A percentile compares a stretch with the other conserved stretches of the same genome.
These are phyloP conservation scores for Ampelocalamus luodianensis DNA, from an alignment of 176 grass and related monocot genomes.

Conservation along the genomic window DNA sequence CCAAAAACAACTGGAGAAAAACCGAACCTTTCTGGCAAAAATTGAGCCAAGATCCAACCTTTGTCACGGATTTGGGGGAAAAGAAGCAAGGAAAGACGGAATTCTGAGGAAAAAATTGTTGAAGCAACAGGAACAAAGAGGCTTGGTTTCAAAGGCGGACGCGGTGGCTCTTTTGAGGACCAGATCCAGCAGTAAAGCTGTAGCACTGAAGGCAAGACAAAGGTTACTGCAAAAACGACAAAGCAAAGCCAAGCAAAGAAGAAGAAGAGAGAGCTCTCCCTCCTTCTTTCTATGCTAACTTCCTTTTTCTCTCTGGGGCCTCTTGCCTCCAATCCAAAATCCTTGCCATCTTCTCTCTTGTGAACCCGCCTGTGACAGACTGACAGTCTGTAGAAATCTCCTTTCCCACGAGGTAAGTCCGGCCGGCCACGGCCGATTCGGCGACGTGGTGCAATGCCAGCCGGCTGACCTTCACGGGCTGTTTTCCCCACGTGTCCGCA, in stretches of 20 bases:
- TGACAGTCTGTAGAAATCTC: not conserved
- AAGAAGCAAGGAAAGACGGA: not conserved
- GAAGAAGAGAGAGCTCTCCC: not conserved
- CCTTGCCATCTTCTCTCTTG: not conserved
- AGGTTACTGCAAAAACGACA: conserved; percentile 44
- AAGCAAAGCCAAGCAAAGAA: conserved; percentile 13
- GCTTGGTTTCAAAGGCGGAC: not conserved
- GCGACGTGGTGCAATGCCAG: no score
- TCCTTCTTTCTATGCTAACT: not conserved
- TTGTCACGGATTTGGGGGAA: conserved; percentile 5
- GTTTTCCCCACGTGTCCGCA: no score
- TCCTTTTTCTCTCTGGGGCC: not conserved
- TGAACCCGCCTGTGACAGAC: conserved; percentile 5
- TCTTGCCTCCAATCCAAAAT: not conserved
- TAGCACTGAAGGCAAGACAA: conserved; percentile 43
- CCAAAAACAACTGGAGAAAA: not conserved
- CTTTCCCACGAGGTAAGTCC: not conserved
- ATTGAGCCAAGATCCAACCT: conserved; percentile 37
- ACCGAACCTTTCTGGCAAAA: conserved; percentile 23
- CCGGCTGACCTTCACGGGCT: no score
- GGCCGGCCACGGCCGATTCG: no score
- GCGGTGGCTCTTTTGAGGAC: not conserved
- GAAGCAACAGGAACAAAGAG: not conserved
- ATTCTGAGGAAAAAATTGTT: not conserved
- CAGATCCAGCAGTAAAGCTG: conserved; percentile 58